These are phyloP conservation scores for Phylloporus rhodoxanthus DNA, from an alignment of 768 basidiomycete genomes.

Conservation along the genomic window DNA sequence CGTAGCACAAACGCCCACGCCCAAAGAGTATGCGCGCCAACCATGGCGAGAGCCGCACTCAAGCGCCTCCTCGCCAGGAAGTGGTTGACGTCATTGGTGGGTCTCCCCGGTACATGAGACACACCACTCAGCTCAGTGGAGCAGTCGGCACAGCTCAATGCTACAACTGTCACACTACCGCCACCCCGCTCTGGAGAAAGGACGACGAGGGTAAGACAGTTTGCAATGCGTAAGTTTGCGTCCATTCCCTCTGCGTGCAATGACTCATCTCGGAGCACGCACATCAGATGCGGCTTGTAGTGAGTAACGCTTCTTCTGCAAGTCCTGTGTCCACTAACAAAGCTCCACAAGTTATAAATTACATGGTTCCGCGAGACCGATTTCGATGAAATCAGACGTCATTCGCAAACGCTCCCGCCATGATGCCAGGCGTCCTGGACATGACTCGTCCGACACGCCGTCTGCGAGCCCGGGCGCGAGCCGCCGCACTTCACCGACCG, in stretches of 20 bases:
- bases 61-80: constrained; percentile 60
- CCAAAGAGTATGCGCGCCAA: constrained; percentile 82
- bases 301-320: constrained; percentile 29
- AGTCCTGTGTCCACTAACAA: constrained; percentile 6
- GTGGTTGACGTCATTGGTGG: constrained; percentile 68
- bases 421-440: constrained; percentile 59
- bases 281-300: constrained; percentile 69
- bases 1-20: constrained; percentile 78
- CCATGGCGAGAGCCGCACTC: constrained; percentile 66
- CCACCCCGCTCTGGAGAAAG: constrained; percentile 85
- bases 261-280: constrained; percentile 9
- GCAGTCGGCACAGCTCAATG: constrained; percentile 59
- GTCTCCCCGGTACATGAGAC: constrained; percentile 32
- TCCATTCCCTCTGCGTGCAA: constrained; percentile 1
- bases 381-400: constrained; percentile 88
- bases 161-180: constrained; percentile 86
- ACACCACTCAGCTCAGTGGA: constrained; percentile 27
- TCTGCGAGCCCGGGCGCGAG: constrained; percentile 72
- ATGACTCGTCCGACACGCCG: constrained; percentile 56
- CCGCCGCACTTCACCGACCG: constrained; percentile 63
- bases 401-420: constrained; percentile 84
- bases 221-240: constrained; percentile 76
- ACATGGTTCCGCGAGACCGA: constrained; percentile 79
- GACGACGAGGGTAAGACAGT: constrained; percentile 89
- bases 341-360: constrained; percentile 55